Percentiles rank a stretch among this genome's conserved stretches.
phyloP scores from a whole-genome alignment of 2,329 filamentous ascomycete species.

The Dryadomyces quercus-mongolicae region DNA sequence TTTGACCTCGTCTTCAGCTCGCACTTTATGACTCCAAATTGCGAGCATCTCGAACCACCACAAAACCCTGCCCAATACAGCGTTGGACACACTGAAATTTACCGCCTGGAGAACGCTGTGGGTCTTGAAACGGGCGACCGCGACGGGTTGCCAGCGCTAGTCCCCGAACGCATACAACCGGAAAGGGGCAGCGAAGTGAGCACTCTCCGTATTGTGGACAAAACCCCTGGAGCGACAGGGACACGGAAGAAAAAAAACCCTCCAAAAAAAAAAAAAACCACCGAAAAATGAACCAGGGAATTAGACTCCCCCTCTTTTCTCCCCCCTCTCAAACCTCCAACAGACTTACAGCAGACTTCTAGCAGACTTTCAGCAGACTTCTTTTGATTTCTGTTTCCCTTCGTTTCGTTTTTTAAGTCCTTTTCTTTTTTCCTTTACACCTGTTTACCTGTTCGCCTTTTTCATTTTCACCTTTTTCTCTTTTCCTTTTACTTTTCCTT shows the following conservation, averaged over 20 bases:
- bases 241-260: background rate
- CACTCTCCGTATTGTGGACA: background rate
- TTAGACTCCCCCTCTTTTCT: background rate
- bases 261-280: background rate
- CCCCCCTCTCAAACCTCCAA: background rate
- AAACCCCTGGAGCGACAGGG: background rate
- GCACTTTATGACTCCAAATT: too few species aligned
- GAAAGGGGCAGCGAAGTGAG: background rate
- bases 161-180: background rate
- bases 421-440: background rate
- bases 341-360: background rate
- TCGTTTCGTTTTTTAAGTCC: background rate
- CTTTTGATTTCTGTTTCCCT: background rate
- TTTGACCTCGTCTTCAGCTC: too few species aligned
- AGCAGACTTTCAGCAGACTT: background rate
- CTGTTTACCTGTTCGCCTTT: too few species aligned
- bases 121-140: conserved; percentile 5
- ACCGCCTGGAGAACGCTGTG: background rate
- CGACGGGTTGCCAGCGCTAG: conserved; percentile 1
- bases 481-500: background rate
- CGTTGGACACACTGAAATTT: background rate
- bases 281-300: too few species aligned
- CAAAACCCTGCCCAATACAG: too few species aligned
- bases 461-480: background rate
- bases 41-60: too few species aligned